Base-by-base conservation (phyloP, 257 asterid genomes). In the Knoxia roxburghii region DNA sequence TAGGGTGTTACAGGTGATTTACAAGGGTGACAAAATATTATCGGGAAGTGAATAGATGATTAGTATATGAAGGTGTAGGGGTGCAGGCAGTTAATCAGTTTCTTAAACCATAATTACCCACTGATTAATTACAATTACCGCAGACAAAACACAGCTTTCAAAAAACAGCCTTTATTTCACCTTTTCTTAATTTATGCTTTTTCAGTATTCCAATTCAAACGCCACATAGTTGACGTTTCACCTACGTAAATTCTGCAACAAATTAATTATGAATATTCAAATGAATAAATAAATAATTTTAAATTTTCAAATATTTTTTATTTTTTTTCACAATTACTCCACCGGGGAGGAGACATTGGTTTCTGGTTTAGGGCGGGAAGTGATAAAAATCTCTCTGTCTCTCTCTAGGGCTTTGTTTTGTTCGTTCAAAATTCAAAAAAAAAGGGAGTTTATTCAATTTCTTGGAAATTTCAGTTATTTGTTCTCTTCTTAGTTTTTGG, bases 321-420 rank as follows among this genome's bases (percentile, higher is more conserved):
- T 11, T 26, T n/a, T 60, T 48, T 59, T 46, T 30, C 27, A 32
- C 63, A 32, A 26, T 56, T 3, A 26, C 61, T 17, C 45, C 39
- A 32, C 20, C 29, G 18, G 63, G 43, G 43, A 32, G 18, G 63
- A 33, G 43, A 32, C 20, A 37, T 9, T 30, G 37, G 35, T 21
- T 61, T 70, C 37, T 53, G 74, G 57, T 72, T n/a, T 71, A 77
- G 89, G 88, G 96, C 96, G 96, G 91, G 96, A 89, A 89, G 80
- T 74, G 78, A 82, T 72, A 75, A 75, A 70, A 15, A 48, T 33
- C 57, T 68, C 18, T 68, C 50, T 73, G 6, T 37, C n/a, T n/a
- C 55, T 58, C 65, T 78, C 78, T 83, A 83, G 94, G 93, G 94
- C 75, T 86, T 39, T 65, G 45, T 78, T 78, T 71, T 68, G 21